These are phyloP conservation scores for Arxiozyma slooffiae DNA, from an alignment of 1,139 yeast genomes.

Conservation along the genomic window DNA sequence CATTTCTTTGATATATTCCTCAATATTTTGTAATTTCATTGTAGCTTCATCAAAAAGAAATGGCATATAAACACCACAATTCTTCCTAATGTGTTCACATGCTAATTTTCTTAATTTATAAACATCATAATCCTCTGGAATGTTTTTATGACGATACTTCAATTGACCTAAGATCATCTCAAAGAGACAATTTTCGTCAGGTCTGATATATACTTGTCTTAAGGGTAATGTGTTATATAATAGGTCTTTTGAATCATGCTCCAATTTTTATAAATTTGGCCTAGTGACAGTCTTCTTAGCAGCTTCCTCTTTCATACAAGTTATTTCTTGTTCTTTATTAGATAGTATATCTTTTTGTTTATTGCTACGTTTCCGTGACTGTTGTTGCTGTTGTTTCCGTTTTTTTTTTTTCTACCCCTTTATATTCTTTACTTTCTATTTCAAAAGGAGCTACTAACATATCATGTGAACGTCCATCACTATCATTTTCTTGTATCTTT, in stretches of 20 bases:
- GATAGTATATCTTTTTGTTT: conserved; percentile 79
- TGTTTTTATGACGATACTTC: conserved; percentile 37
- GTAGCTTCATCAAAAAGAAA: conserved; percentile 73
- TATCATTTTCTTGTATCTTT: conserved; percentile 11
- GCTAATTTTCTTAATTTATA: conserved; percentile 54
- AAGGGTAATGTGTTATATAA: conserved; percentile 43
- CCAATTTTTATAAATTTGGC: conserved; percentile 63
- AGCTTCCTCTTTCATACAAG: conserved; percentile 58
- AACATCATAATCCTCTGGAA: conserved; percentile 26
- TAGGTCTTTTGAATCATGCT: conserved; percentile 51
- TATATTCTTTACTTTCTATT: conserved; percentile 27
- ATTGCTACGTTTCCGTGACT: conserved; percentile 44
- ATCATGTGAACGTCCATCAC: conserved; percentile 52
- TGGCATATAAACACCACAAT: conserved; percentile 68
- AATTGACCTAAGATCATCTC: conserved; percentile 79
- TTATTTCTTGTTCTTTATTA: conserved; percentile 60
- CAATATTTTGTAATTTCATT: conserved; percentile 50
- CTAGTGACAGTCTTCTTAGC: conserved; percentile 53
- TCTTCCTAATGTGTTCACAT: conserved; percentile 50
- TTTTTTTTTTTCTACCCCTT: conserved; percentile 5
- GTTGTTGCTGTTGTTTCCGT: conserved; percentile 27
- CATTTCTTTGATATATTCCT: conserved; percentile 59
- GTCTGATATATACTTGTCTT: conserved; percentile 54
- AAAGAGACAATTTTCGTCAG: conserved; percentile 93
- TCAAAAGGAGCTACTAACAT: conserved; percentile 46